These are phyloP conservation scores for Amphichorda felina DNA, from an alignment of 2,329 filamentous ascomycete genomes.

Conservation along the genomic window DNA sequence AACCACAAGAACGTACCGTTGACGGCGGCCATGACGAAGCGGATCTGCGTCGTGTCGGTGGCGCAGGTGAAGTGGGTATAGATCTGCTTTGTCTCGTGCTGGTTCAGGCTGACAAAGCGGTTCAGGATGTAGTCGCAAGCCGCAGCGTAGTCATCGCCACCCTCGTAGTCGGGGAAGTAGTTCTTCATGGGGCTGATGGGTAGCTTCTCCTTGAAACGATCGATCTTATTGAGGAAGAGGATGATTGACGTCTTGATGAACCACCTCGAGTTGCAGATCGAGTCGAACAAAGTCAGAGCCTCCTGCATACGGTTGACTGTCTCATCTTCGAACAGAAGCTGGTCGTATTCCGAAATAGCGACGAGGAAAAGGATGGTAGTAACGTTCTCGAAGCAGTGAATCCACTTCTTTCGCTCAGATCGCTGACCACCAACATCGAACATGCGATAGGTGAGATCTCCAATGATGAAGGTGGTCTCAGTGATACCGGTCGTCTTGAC, in stretches of 20 bases:
- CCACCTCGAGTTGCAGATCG: slow-evolving; percentile 80
- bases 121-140: slow-evolving; percentile 99
- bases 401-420: slow-evolving; percentile 98
- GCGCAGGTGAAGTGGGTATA: slow-evolving; percentile 99
- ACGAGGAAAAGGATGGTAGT: slow-evolving; percentile 94
- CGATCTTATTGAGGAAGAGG: slow-evolving; percentile 83
- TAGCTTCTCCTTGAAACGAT: slow-evolving; percentile 80
- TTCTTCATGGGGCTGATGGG: slow-evolving; percentile 74
- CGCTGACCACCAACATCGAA: slow-evolving; percentile 94
- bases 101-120: slow-evolving; percentile 95
- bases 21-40: slow-evolving; percentile 98
- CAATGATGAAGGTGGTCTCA: slow-evolving; percentile 91
- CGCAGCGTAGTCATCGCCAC: slow-evolving; percentile 87
- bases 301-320: slow-evolving; percentile 94
- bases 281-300: slow-evolving; percentile 76
- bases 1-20: slow-evolving; percentile 58
- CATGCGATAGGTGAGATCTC: slow-evolving; percentile 91
- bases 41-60: slow-evolving; percentile 96
- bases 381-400: slow-evolving; percentile 97
- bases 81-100: slow-evolving; percentile 99
- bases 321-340: slow-evolving; percentile 91
- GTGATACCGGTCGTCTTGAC: slow-evolving; percentile 97
- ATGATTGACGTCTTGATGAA: slow-evolving; percentile 87
- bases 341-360: slow-evolving; percentile 94
- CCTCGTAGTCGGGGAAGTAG: slow-evolving; percentile 86